Conservation (phyloP, 2,329 filamentous ascomycete species). For the Ophiostoma fasciatum region DNA sequence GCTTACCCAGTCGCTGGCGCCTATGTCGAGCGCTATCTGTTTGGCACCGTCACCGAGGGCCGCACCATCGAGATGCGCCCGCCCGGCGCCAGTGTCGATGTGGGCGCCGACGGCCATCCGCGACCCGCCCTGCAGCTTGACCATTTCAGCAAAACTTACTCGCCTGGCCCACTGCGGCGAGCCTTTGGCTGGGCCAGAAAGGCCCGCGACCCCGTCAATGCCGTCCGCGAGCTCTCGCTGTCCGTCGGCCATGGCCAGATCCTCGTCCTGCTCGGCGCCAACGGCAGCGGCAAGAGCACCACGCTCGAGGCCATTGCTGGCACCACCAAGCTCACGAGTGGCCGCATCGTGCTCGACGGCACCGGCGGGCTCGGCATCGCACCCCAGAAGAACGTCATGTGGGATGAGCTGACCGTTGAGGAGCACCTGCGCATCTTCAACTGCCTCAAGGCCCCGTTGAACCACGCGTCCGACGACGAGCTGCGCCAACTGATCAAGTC, state of each 20-base stretch:
- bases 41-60: constrained; percentile 55
- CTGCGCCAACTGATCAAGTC: constrained; percentile 49
- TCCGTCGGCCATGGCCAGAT: constrained; percentile 66
- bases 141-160: constrained; percentile 65
- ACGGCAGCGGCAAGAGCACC: constrained; percentile 82
- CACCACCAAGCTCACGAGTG: constrained; percentile 60
- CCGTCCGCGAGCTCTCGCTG: constrained; percentile 61
- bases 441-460: constrained; percentile 52
- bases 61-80: constrained; percentile 32
- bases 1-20: constrained; percentile 64
- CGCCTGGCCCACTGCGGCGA: constrained; percentile 45
- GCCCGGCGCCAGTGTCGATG: constrained; percentile 18
- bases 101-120: neutral
- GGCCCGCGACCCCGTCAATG: constrained; percentile 53
- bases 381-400: constrained; percentile 87
- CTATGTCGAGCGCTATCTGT: constrained; percentile 56
- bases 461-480: constrained; percentile 39
- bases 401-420: constrained; percentile 74
- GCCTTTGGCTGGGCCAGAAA: constrained; percentile 31
- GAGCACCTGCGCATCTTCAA: constrained; percentile 82
- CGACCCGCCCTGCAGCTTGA: constrained; percentile 51
- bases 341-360: constrained; percentile 62
- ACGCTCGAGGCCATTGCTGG: constrained; percentile 81
- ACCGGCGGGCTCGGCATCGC: constrained; percentile 72
- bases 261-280: constrained; percentile 72